Evolutionary conservation across 331 rosid genomes (phyloP), one percentile per base, ranked within the genome.

Genomic region (Pyrus hybrid): DNA sequence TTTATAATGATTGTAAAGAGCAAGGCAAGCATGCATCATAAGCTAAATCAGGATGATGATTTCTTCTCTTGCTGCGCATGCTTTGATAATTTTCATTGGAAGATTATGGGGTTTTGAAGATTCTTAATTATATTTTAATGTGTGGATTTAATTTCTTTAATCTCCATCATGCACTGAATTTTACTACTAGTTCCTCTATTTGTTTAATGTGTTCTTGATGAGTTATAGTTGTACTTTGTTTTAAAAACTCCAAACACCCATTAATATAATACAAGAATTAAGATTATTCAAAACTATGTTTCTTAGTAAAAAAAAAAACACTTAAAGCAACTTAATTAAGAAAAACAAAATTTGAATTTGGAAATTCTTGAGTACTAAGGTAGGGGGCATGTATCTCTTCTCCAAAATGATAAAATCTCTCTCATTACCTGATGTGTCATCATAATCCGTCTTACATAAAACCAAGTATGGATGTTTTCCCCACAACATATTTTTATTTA

Each of bases 31-130:
- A 86, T 76, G 76, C 81, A 86, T 76, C 85, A 79, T 79, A 16
- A n/a, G 72, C 67, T 47, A 80, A 81, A 81, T 81, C 77, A 25
- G 61, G 64, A 82, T 69, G 82, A 80, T 84, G 76, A 83, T 85
- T 74, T 76, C 81, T 51, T 83, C 69, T 77, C 74, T 70, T 81
- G 75, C 30, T 79, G 69, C 85, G 88, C 91, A 83, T 87, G 89
- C 84, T 84, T 76, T 45, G 14, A 17, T 68, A 12, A n/a, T 58
- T 72, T 20, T 20, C 49, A 11, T 35, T 35, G 37, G 5, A 53
- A 12, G 54, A 26, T 21, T 26, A 28, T 5, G 11, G 41, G 8
- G 21, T 26, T 25, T 26, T 28, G 45, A 9, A 8, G 28, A 32
- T 33, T 33, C 70, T 66, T 66, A 33, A 32, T 66, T 12, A 17